These are phyloP conservation scores for Hypomontagnella monticulosa DNA, from an alignment of 495 filamentous ascomycete species.

Conservation along the genomic window DNA sequence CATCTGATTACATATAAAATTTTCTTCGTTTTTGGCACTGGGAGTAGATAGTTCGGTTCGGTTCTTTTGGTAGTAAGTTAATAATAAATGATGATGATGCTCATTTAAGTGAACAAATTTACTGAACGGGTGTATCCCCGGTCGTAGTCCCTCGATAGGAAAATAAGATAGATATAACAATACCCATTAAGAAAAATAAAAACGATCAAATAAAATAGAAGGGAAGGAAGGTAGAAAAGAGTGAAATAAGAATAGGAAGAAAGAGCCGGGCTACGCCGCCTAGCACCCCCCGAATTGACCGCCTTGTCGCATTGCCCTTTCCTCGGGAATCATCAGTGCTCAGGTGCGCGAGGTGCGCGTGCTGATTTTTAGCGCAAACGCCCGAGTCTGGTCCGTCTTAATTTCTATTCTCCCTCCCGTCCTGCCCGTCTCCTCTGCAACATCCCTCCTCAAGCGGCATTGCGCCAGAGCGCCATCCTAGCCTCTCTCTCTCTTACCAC, in stretches of 20 bases:
- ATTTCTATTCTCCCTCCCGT: constrained; percentile 41
- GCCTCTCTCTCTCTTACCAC: too few species aligned
- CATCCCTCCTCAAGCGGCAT: constrained; percentile 40
- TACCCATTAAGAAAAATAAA: neutral
- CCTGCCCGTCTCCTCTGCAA: constrained; percentile 40
- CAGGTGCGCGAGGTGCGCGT: constrained; percentile 37
- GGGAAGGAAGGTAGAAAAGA: constrained; percentile 15
- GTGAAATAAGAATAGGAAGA: constrained; percentile 11
- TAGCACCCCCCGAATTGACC: constrained; percentile 42
- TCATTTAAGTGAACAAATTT: constrained; percentile 1
- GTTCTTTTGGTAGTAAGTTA: neutral
- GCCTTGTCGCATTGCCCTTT: constrained; percentile 41
- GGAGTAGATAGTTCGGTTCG: too few species aligned
- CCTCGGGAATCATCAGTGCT: constrained; percentile 42
- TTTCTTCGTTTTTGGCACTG: too few species aligned
- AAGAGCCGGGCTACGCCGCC: constrained; percentile 40
- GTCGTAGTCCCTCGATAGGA: constrained; percentile 32
- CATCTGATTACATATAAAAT: too few species aligned
- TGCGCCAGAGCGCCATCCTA: constrained; percentile 41
- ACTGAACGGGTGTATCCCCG: constrained; percentile 29
- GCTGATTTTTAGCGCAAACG: constrained; percentile 45
- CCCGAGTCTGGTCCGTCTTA: constrained; percentile 43
- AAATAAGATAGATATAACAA: constrained; percentile 22
- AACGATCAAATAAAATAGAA: neutral
- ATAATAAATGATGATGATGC: neutral